Percentiles rank a stretch among this genome's conserved stretches.
Evolutionary conservation across 2,329 filamentous ascomycete species (phyloP).

Genomic region (Epichloe coenophiala): DNA sequence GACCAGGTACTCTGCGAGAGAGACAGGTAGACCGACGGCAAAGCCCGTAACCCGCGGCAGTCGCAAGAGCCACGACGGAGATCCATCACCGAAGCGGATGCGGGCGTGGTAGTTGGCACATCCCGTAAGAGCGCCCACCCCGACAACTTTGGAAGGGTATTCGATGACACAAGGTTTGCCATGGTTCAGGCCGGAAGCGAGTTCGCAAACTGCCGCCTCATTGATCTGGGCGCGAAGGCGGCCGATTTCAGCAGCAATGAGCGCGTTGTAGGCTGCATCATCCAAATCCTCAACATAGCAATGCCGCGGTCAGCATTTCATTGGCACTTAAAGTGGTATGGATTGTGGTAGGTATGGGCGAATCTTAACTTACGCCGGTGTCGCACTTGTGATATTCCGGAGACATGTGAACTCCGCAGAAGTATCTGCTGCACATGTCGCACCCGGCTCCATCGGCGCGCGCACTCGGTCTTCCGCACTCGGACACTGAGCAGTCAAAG

Average conservation of each 20-base stretch:
- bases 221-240: conserved; percentile 8
- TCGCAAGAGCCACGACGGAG: conserved; percentile 14
- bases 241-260: conserved; percentile 5
- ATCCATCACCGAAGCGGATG: conserved; percentile 15
- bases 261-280: conserved; percentile 3
- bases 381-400: conserved; percentile 3
- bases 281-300: neutral
- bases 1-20: conserved; percentile 12
- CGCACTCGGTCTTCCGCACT: conserved; percentile 2
- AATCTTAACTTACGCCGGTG: neutral
- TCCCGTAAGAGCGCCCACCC: conserved; percentile 12
- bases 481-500: no score
- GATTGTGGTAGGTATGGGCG: no score
- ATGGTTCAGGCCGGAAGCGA: conserved; percentile 7
- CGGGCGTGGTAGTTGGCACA: conserved; percentile 16
- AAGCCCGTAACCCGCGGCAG: conserved; percentile 10
- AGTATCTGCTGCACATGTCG: conserved; percentile 4
- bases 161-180: conserved; percentile 7
- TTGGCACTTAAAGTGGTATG: no score
- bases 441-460: conserved; percentile 4
- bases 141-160: conserved; percentile 4
- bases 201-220: conserved; percentile 8
- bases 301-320: no score
- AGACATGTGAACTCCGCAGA: conserved; percentile 2
- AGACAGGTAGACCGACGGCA: conserved; percentile 5